phyloP scores from a whole-genome alignment of 2,329 filamentous ascomycete species.

The Apiospora koreana region DNA sequence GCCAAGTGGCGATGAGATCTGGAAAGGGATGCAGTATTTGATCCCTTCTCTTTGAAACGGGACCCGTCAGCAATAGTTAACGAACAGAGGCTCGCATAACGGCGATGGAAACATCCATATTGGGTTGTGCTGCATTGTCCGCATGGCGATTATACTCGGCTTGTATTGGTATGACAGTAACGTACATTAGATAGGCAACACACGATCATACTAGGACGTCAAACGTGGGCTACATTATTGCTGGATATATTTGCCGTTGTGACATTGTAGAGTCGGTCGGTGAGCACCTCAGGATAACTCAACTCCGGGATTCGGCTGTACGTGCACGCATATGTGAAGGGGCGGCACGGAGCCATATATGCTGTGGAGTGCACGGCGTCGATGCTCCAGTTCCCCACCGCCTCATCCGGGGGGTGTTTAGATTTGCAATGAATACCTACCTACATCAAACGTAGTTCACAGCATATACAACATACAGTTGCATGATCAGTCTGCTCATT shows the following conservation, averaged over 20 bases:
- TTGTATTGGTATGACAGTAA: too few relatives aligned
- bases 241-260: background rate
- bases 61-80: background rate
- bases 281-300: background rate
- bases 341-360: background rate
- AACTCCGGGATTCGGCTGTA: background rate
- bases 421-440: background rate
- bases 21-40: conserved; percentile 31
- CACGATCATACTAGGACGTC: too few relatives aligned
- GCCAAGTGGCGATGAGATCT: conserved; percentile 29
- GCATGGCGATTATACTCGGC: too few relatives aligned
- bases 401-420: background rate
- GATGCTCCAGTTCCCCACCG: background rate
- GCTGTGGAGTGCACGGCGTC: background rate
- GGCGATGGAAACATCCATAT: too few relatives aligned
- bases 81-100: too few relatives aligned
- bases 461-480: background rate
- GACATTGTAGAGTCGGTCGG: background rate
- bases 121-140: too few relatives aligned
- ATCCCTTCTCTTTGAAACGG: background rate
- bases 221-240: background rate
- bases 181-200: too few relatives aligned
- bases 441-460: background rate
- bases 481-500: background rate
- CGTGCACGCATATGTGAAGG: background rate